A percentile compares a stretch with the other conserved stretches of the same genome.
phyloP scores from a whole-genome alignment of 441 rosid species.

The Mallotus japonicus region DNA sequence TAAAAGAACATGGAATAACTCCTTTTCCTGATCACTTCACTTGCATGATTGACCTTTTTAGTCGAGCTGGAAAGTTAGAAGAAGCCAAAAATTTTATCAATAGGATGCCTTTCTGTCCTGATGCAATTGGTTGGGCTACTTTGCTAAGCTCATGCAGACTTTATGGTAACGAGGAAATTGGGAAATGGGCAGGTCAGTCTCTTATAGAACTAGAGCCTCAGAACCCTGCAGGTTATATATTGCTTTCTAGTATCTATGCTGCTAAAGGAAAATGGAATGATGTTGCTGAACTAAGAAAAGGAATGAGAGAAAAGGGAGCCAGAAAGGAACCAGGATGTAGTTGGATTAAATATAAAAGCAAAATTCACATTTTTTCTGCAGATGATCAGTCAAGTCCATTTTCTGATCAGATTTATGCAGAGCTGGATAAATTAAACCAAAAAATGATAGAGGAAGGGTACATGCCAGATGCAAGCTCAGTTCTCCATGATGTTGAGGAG shows the following conservation, averaged over 20 bases:
- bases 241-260: constrained; percentile 77
- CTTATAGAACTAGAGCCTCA: constrained; percentile 74
- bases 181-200: constrained; percentile 83
- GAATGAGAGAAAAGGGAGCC: constrained; percentile 72
- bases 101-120: constrained; percentile 76
- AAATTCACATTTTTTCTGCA: constrained; percentile 70
- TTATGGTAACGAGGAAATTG: constrained; percentile 61
- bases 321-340: constrained; percentile 91
- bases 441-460: constrained; percentile 72
- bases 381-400: constrained; percentile 76
- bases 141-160: constrained; percentile 85
- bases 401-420: constrained; percentile 63
- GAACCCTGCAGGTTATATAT: constrained; percentile 73
- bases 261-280: constrained; percentile 63
- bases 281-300: constrained; percentile 61
- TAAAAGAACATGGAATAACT: constrained; percentile 49
- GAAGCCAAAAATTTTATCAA: constrained; percentile 70
- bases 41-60: constrained; percentile 94
- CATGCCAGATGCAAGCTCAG: constrained; percentile 66
- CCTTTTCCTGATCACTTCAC: constrained; percentile 72
- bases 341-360: constrained; percentile 81
- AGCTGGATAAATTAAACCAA: constrained; percentile 54
- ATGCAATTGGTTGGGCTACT: constrained; percentile 83
- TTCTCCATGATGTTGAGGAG: constrained; percentile 74
- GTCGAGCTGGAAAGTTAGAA: constrained; percentile 84